Evolutionary conservation across 2,329 filamentous ascomycete genomes (phyloP).

Genomic region (Hypoxylon sp.): DNA sequence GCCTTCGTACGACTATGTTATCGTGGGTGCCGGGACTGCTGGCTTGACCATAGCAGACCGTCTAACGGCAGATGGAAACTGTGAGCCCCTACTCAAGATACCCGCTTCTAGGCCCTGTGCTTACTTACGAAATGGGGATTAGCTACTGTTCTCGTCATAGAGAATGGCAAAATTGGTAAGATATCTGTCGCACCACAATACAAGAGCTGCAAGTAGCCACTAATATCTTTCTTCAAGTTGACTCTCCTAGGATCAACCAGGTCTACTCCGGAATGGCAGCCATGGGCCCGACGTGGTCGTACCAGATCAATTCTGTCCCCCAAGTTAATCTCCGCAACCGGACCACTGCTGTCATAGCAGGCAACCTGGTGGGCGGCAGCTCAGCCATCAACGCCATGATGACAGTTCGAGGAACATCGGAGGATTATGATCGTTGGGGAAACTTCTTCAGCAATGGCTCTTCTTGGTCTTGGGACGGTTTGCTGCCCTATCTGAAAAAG

Average conservation of each 20-base stretch:
- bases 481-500: constrained; percentile 47
- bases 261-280: constrained; percentile 39
- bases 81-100: constrained; percentile 23
- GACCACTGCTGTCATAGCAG: constrained; percentile 33
- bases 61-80: constrained; percentile 40
- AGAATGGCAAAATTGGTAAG: constrained; percentile 41
- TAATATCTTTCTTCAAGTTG: constrained; percentile 31
- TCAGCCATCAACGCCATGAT: constrained; percentile 45
- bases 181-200: background rate
- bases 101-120: background rate
- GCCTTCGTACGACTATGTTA: constrained; percentile 42
- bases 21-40: constrained; percentile 42
- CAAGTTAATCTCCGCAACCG: constrained; percentile 39
- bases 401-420: constrained; percentile 41
- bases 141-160: constrained; percentile 43
- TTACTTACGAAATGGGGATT: constrained; percentile 1
- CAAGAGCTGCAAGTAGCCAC: background rate
- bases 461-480: constrained; percentile 45
- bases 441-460: constrained; percentile 43
- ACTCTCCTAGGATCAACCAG: constrained; percentile 40
- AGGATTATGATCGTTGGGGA: constrained; percentile 48
- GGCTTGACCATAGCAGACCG: constrained; percentile 43
- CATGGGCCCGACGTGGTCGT: constrained; percentile 37
- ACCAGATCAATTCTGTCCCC: constrained; percentile 42
- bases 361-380: constrained; percentile 42